phyloP scores from a whole-genome alignment of 805 yeast species.

The Saturnispora galanensis region DNA sequence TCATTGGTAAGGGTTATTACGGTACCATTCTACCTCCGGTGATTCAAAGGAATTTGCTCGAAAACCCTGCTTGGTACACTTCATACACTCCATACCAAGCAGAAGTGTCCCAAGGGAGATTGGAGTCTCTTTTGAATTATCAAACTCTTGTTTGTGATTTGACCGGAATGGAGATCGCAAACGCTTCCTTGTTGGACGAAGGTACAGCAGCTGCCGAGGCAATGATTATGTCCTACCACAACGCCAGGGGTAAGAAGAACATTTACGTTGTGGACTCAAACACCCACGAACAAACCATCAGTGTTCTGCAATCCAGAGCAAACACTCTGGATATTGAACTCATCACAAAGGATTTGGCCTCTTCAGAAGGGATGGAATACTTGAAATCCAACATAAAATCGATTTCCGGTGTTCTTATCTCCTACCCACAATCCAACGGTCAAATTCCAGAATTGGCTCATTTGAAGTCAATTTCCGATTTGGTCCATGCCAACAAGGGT shows the following conservation, averaged over 20 bases:
- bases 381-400: conserved; percentile 27
- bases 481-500: conserved; percentile 64
- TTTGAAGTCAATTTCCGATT: conserved; percentile 47
- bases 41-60: conserved; percentile 83
- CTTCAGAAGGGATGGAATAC: conserved; percentile 29
- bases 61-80: conserved; percentile 97
- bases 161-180: conserved; percentile 91
- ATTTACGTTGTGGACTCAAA: conserved; percentile 65
- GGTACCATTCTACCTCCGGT: conserved; percentile 88
- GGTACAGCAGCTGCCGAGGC: conserved; percentile 98
- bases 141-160: conserved; percentile 88
- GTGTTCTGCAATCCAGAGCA: conserved; percentile 74
- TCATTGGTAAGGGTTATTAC: conserved; percentile 91
- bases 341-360: conserved; percentile 42
- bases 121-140: conserved; percentile 80
- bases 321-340: conserved; percentile 60
- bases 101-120: conserved; percentile 93
- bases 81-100: conserved; percentile 98
- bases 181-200: conserved; percentile 91
- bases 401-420: conserved; percentile 76
- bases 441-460: conserved; percentile 39
- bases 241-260: conserved; percentile 53
- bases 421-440: conserved; percentile 89
- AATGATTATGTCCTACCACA: conserved; percentile 71
- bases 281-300: conserved; percentile 78